phyloP scores from a whole-genome alignment of 768 basidiomycete genomes.

The Boletus pseudo-olivaceus region DNA sequence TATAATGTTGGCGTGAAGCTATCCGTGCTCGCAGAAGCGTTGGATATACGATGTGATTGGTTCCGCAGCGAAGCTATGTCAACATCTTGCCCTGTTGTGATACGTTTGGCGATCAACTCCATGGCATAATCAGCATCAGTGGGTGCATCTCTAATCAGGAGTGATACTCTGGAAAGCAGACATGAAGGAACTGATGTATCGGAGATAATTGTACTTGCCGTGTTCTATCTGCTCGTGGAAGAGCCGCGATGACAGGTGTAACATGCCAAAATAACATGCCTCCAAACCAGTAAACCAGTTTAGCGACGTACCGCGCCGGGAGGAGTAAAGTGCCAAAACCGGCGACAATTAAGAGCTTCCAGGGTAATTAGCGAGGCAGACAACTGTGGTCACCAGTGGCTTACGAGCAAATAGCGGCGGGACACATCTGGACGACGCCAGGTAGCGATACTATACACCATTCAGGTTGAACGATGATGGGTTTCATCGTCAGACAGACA shows the following conservation, averaged over 20 bases:
- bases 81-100: conserved; percentile 52
- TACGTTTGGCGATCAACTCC: conserved; percentile 59
- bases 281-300: conserved; percentile 40
- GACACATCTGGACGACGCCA: conserved; percentile 60
- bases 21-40: conserved; percentile 12
- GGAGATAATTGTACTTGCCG: conserved; percentile 35
- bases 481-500: conserved; percentile 7
- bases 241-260: conserved; percentile 49
- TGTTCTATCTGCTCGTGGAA: conserved; percentile 44
- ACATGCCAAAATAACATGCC: conserved; percentile 66
- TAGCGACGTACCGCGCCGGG: conserved; percentile 50
- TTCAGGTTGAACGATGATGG: neutral
- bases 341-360: conserved; percentile 36
- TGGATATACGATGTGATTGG: conserved; percentile 14
- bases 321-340: conserved; percentile 41
- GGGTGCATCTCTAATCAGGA: conserved; percentile 49
- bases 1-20: neutral
- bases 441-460: conserved; percentile 50
- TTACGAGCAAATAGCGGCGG: conserved; percentile 44
- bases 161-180: conserved; percentile 38
- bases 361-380: conserved; percentile 1
- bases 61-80: conserved; percentile 29
- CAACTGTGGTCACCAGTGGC: conserved; percentile 7
- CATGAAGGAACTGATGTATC: neutral
- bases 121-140: conserved; percentile 72